Evolutionary conservation across 2,329 filamentous ascomycete genomes (phyloP).

Genomic region (Exophiala oligosperma): DNA sequence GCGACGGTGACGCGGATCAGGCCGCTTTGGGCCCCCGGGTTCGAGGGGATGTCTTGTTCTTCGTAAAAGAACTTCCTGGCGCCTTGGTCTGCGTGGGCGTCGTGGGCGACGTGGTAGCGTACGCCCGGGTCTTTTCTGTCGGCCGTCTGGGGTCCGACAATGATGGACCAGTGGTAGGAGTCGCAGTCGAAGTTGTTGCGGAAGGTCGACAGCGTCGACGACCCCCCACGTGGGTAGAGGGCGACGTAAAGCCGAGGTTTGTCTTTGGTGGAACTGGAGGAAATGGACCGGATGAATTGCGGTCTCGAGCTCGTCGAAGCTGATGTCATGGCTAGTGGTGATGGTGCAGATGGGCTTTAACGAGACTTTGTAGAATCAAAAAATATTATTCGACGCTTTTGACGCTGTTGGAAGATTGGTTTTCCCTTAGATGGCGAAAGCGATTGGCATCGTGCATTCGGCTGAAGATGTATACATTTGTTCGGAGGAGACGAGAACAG

Average conservation of each 20-base stretch:
- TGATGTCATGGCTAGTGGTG: not conserved
- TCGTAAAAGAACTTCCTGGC: constrained; percentile 24
- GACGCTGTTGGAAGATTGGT: not conserved
- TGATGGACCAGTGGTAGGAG: constrained; percentile 28
- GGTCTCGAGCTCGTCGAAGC: constrained; percentile 11
- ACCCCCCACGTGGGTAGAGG: constrained; percentile 26
- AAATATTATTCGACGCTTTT: not conserved
- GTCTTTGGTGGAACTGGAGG: constrained; percentile 22
- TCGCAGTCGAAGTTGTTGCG: constrained; percentile 26
- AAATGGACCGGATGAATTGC: constrained; percentile 23
- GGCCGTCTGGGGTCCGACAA: constrained; percentile 24
- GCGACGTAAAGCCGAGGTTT: constrained; percentile 28
- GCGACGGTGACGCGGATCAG: constrained; percentile 25
- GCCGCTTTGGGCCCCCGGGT: constrained; percentile 14
- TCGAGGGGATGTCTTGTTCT: constrained; percentile 25
- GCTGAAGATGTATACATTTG: not conserved
- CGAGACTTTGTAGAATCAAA: too few species aligned
- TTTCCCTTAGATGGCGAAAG: not conserved
- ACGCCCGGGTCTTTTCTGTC: constrained; percentile 19
- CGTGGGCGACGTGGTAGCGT: constrained; percentile 27
- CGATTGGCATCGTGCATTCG: not conserved
- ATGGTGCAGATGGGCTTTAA: not conserved
- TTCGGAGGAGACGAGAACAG: not conserved
- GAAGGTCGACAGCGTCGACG: constrained; percentile 20
- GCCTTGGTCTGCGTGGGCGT: not conserved